Conservation (phyloP, 202 grass and related monocot genomes). For the Hordeum pubiflorum region DNA sequence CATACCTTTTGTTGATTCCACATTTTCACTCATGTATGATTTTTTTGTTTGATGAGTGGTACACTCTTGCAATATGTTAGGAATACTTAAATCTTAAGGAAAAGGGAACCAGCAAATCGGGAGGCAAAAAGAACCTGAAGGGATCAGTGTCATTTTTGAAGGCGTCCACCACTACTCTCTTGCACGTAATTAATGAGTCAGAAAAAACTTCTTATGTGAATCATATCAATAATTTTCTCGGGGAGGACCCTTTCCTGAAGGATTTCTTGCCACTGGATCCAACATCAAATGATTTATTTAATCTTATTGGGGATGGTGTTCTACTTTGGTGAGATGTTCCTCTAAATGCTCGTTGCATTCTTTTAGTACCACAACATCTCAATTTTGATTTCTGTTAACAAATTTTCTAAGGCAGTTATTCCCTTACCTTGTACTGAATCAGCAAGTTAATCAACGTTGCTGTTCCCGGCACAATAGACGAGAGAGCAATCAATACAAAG, state of each 20-base stretch:
- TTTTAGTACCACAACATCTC: not conserved
- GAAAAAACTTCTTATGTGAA: conserved; percentile 85
- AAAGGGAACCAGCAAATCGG: conserved; percentile 34
- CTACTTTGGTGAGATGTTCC: conserved; percentile 71
- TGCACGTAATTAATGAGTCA: conserved; percentile 88
- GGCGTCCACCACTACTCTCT: conserved; percentile 73
- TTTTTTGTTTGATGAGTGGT: not conserved
- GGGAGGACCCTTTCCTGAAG: conserved; percentile 67
- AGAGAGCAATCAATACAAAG: conserved; percentile 94
- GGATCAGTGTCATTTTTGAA: conserved; percentile 72
- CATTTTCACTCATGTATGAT: not conserved
- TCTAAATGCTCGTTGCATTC: not conserved
- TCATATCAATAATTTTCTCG: conserved; percentile 82
- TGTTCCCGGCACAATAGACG: conserved; percentile 87
- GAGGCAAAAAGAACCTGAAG: conserved; percentile 48
- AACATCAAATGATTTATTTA: conserved; percentile 61
- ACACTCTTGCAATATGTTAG: conserved; percentile 33
- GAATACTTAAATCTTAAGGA: conserved; percentile 62
- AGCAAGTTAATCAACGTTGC: conserved; percentile 98
- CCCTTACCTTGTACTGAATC: conserved; percentile 12
- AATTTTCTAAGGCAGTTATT: conserved; percentile 7
- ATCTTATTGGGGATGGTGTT: conserved; percentile 76
- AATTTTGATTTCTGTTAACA: not conserved
- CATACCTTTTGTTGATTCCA: not conserved
- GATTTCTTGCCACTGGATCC: conserved; percentile 81